A percentile compares a stretch with the other conserved stretches of the same genome.
Evolutionary conservation across 768 basidiomycete species (phyloP).

Genomic region (Kockovaella imperatae): DNA sequence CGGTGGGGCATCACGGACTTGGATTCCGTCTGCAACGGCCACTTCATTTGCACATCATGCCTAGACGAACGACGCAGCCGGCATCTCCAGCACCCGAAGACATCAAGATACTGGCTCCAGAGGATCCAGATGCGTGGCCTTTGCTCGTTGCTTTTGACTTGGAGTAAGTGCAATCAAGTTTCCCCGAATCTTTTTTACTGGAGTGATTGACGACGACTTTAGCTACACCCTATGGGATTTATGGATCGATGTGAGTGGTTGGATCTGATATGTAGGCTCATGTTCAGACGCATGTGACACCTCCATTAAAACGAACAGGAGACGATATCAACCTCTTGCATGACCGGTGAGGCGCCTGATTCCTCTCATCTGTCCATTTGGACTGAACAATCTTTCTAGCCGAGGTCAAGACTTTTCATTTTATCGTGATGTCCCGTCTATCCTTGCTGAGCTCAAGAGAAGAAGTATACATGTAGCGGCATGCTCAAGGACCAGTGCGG

Average conservation of each 20-base stretch:
- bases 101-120: constrained; percentile 7
- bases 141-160: constrained; percentile 65
- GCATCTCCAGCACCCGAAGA: constrained; percentile 6
- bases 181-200: background rate
- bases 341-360: constrained; percentile 32
- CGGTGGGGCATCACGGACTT: background rate
- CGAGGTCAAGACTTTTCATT: constrained; percentile 58
- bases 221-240: constrained; percentile 82
- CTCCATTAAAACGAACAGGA: constrained; percentile 44
- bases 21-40: background rate
- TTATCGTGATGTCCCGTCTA: constrained; percentile 67
- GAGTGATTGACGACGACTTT: background rate
- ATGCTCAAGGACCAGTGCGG: constrained; percentile 64
- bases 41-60: constrained; percentile 6
- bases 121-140: constrained; percentile 35
- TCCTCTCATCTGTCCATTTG: background rate
- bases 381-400: constrained; percentile 42
- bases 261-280: constrained; percentile 47
- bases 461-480: constrained; percentile 55
- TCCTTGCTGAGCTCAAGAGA: constrained; percentile 54
- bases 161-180: constrained; percentile 51
- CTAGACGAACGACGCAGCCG: constrained; percentile 9
- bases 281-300: constrained; percentile 35
- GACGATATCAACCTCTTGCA: constrained; percentile 43
- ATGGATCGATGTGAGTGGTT: constrained; percentile 59